These are phyloP conservation scores for Brachypodium distachyon DNA, from an alignment of 202 grass and related monocot genomes.

Conservation along the genomic window DNA sequence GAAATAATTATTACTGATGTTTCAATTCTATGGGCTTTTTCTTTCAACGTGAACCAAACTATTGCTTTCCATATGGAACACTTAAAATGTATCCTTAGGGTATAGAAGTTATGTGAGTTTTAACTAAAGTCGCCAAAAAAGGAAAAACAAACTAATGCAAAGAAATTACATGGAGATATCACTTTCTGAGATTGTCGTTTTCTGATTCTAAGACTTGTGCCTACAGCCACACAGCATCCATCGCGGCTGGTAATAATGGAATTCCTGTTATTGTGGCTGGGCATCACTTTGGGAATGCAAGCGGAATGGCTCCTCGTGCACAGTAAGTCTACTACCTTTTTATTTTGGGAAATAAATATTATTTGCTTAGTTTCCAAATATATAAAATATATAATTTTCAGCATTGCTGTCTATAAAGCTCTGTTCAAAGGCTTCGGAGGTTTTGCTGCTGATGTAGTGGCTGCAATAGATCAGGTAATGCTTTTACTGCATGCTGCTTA, in stretches of 20 bases:
- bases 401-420: conserved; percentile 98
- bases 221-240: conserved; percentile 90
- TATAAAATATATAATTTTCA: conserved; percentile 25
- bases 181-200: background rate
- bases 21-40: background rate
- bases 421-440: conserved; percentile 98
- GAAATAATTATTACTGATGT: too few relatives aligned
- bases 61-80: background rate
- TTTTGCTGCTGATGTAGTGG: conserved; percentile 99
- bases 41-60: background rate
- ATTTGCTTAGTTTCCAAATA: background rate
- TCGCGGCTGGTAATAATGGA: conserved; percentile 91
- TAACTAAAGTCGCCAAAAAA: background rate
- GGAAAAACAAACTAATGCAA: background rate
- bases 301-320: conserved; percentile 99
- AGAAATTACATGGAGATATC: background rate
- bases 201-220: conserved; percentile 14
- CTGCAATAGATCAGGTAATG: conserved; percentile 95
- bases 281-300: conserved; percentile 94
- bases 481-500: background rate
- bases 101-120: background rate
- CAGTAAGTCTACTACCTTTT: conserved; percentile 53
- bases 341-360: background rate
- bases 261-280: conserved; percentile 83
- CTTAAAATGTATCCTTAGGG: background rate